These are phyloP conservation scores for Cyclotella baltica DNA, from an alignment of 108 stramenopile genomes.

Conservation along the genomic window DNA sequence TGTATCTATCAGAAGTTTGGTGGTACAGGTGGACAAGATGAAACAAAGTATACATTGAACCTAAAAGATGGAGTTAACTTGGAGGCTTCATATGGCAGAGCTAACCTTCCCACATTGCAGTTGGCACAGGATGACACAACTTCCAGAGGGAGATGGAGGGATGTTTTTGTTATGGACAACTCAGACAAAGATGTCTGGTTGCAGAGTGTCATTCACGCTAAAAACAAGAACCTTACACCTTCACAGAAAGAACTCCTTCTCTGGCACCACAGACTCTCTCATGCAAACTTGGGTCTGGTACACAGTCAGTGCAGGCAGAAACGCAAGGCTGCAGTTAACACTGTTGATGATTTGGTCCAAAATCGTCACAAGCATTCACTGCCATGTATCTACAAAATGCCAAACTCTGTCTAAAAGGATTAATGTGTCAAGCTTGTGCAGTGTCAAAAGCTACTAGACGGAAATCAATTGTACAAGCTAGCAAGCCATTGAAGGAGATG, in stretches of 20 bases:
- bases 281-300: background rate
- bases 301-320: background rate
- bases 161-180: background rate
- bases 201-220: background rate
- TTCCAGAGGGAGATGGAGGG: too few relatives aligned
- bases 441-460: background rate
- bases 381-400: background rate
- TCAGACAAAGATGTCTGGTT: background rate
- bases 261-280: constrained; percentile 18
- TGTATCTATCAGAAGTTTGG: too few relatives aligned
- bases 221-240: background rate
- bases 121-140: too few relatives aligned
- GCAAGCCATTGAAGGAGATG: too few relatives aligned
- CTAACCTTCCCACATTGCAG: too few relatives aligned
- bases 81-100: too few relatives aligned
- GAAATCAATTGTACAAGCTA: background rate
- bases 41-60: too few relatives aligned
- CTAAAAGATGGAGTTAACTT: too few relatives aligned
- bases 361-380: background rate
- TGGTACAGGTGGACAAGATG: too few relatives aligned
- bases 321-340: background rate
- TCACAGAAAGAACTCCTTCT: constrained; percentile 4
- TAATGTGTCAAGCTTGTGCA: constrained; percentile 12
- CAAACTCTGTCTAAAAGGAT: background rate
- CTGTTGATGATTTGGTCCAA: background rate